Base-by-base conservation (phyloP, 176 grass and related monocot genomes). In the Ensete glaucum region DNA sequence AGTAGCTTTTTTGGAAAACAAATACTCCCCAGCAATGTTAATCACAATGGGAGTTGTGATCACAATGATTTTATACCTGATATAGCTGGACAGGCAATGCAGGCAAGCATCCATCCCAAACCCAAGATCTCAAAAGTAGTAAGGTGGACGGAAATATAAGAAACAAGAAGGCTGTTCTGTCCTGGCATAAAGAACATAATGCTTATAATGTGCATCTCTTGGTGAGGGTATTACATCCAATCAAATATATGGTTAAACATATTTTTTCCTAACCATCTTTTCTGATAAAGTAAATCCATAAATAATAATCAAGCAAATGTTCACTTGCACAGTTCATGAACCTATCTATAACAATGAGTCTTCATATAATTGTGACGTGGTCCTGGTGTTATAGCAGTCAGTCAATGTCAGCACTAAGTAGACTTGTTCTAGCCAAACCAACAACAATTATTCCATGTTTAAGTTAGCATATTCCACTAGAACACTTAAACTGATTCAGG, bases 121-220 rank as follows among this genome's bases (percentile, higher is more conserved):
- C 52, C 85, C 88, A 91, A 72, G 78, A 80, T 54, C 94, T 80
- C 69, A 97, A 74, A 77, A 87, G 77, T 79, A 97, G 85, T 17
- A 97, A 72, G 69, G 86, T 80, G 58, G 81, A 83, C 1, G 94
- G 90, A 53, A 97, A 97, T 73, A 91, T 77, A 87, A 97, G 93
- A 88, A 97, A 97, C 27, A 97, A 76, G 62, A 97, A 80, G 1
- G 95, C 95, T 60, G 95, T 98, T 83, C 95, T 93, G 64, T 98
- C 95, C 95, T 98, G 90, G 59, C 84, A 79, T 89, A 11, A 27
- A 1, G 72, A 9, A 75, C 57, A 72, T 73, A 2, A n/a, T 1
- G 16, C 43, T 64, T 77, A 15, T 74, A 1, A 29, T 54, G 53
- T 56, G 48, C 20, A 74, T 27, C 2, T 74, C 53, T 9, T 25